Evolutionary conservation across 768 basidiomycete species (phyloP), one percentile per base, ranked within the genome.

Genomic region (Pleurotus djamor): DNA sequence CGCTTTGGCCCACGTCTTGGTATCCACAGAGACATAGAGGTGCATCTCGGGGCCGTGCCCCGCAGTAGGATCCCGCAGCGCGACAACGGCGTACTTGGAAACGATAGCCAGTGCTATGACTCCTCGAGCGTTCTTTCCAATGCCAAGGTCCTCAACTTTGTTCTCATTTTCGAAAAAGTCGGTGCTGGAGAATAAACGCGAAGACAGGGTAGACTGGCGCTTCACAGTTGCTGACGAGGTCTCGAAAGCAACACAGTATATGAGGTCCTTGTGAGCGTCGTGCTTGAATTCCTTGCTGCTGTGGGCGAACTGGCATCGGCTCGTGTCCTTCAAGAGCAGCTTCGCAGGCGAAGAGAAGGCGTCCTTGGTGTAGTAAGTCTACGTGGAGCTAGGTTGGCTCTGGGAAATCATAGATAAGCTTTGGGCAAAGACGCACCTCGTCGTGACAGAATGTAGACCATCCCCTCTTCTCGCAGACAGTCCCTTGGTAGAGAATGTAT

Each of bases 91-190:
- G 68, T 88, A 99, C 69, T 96, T 94, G 72, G 87, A 88, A 5
- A 97, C 93, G 57, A 96, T 91, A 0, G 96, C 96, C 54, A 99
- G 85, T 0, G 94, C 96, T 4, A 93, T 79, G n/a, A 99, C 87
- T 0, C 96, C 97, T 35, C 84, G 86, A 0, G 94, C 91, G 55
- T 88, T 86, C 73, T 87, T 92, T 4, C 86, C 88, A 14, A 94
- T 89, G 1, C 95, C 93, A 0, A 99, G 80, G 65, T 94, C 91
- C 65, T 96, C 94, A 48, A 90, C 77, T n/a, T 79, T 79, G 48
- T 69, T 80, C 4, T 86, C 83, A 0, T 71, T 68, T 3, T 76
- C 64, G 79, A 96, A 98, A 71, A 92, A 98, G 76, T 97, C 92
- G 2, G 86, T 85, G 58, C 86, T 91, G 38, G 88, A 88, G 77